Evolutionary conservation across 2,329 filamentous ascomycete species (phyloP).

Genomic region (Exophiala aquamarina): DNA sequence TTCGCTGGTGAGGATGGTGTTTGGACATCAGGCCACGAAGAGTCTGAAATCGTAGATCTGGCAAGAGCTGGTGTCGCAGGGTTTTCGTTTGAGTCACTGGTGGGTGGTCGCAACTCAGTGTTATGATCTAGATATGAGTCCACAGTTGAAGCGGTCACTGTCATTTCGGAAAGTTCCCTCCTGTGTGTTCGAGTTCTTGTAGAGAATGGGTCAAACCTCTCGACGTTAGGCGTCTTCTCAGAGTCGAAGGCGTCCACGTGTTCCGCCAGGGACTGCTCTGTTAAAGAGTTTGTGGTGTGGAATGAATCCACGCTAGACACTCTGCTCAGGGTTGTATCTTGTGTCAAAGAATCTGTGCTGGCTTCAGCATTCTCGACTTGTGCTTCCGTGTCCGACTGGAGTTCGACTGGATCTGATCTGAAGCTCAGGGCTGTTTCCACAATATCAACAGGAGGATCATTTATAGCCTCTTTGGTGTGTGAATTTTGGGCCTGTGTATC

Average conservation of each 20-base stretch:
- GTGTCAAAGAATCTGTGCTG: background rate
- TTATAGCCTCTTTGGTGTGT: too few relatives aligned
- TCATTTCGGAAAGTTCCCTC: conserved; percentile 33
- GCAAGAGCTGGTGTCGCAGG: conserved; percentile 48
- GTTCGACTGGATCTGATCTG: too few relatives aligned
- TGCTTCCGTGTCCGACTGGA: too few relatives aligned
- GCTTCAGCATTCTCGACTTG: too few relatives aligned
- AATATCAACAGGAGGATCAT: too few relatives aligned
- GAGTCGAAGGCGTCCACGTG: conserved; percentile 10
- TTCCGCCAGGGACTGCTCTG: conserved; percentile 5
- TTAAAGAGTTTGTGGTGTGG: conserved; percentile 34
- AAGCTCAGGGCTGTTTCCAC: too few relatives aligned
- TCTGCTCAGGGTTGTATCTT: conserved; percentile 24
- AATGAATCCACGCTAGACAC: conserved; percentile 45
- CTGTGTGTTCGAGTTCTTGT: conserved; percentile 24
- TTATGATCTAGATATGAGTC: conserved; percentile 9
- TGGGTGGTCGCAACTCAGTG: conserved; percentile 9
- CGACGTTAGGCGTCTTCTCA: conserved; percentile 9
- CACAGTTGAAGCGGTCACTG: conserved; percentile 29
- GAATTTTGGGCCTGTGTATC: too few relatives aligned
- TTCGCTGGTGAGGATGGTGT: conserved; percentile 34
- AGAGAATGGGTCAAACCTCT: conserved; percentile 16
- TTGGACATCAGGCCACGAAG: conserved; percentile 38
- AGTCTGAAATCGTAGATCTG: conserved; percentile 42
- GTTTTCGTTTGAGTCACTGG: conserved; percentile 15